Evolutionary conservation across 2,329 filamentous ascomycete genomes (phyloP).

Genomic region (Bipolaris cookei): DNA sequence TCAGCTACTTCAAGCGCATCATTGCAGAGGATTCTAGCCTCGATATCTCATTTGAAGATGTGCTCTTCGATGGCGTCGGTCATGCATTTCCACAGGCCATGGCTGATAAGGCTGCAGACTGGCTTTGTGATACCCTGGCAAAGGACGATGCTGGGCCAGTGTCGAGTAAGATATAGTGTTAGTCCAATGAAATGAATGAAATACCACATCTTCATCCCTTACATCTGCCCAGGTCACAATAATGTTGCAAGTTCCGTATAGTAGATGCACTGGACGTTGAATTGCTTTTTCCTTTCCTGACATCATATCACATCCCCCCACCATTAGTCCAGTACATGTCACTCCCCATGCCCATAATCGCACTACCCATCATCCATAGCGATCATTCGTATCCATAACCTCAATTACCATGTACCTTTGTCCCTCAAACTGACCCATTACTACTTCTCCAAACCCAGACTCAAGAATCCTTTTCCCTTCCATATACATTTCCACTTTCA

Average conservation of each 20-base stretch:
- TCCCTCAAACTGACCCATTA: no score
- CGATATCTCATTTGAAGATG: conserved; percentile 65
- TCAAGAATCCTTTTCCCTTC: no score
- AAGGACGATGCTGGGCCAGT: conserved; percentile 14
- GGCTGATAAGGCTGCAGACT: conserved; percentile 69
- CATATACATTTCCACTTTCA: no score
- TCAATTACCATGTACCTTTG: no score
- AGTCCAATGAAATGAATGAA: background rate
- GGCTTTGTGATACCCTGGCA: conserved; percentile 59
- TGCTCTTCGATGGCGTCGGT: conserved; percentile 70
- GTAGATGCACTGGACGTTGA: background rate
- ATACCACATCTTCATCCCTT: background rate
- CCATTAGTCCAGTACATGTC: no score
- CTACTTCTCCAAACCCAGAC: no score
- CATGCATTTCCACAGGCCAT: conserved; percentile 73
- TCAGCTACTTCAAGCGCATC: conserved; percentile 66
- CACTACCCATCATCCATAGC: no score
- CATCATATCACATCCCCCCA: no score
- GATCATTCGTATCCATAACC: no score
- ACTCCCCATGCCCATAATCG: no score
- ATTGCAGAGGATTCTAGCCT: conserved; percentile 58
- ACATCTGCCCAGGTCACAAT: background rate
- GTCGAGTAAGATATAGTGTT: conserved; percentile 36
- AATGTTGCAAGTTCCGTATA: background rate
- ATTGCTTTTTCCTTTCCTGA: background rate